Conservation (phyloP, 2,329 filamentous ascomycete genomes). For the Clonostachys rosea region DNA sequence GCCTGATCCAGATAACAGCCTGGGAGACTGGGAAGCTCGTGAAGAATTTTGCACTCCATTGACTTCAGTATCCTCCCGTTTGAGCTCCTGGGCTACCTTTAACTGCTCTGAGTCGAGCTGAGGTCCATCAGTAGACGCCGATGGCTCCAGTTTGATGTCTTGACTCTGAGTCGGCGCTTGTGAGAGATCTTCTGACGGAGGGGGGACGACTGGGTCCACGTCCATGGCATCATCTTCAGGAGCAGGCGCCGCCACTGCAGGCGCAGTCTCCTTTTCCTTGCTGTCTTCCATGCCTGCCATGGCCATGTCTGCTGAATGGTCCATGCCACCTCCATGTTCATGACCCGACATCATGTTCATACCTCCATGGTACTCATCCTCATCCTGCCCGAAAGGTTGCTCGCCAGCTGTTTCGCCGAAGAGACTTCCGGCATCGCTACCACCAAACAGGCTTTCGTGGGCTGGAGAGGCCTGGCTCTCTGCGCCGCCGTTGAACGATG, state of each 20-base stretch:
- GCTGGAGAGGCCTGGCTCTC: slow-evolving; percentile 64
- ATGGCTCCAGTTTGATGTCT: neutral
- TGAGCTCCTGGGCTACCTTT: neutral
- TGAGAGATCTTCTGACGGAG: too few relatives aligned
- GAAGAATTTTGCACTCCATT: neutral
- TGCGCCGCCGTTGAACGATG: slow-evolving; percentile 26
- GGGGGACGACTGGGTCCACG: slow-evolving; percentile 9
- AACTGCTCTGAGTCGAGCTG: neutral
- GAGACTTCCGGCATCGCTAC: slow-evolving; percentile 74
- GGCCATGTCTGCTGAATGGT: slow-evolving; percentile 36
- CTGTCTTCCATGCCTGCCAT: slow-evolving; percentile 25
- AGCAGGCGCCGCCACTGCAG: slow-evolving; percentile 15
- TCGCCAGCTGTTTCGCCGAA: slow-evolving; percentile 71
- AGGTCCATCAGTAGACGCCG: neutral
- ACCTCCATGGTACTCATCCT: slow-evolving; percentile 76
- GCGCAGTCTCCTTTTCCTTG: slow-evolving; percentile 13
- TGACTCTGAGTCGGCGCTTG: neutral
- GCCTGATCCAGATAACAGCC: neutral
- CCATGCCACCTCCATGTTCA: slow-evolving; percentile 32
- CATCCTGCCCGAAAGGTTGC: slow-evolving; percentile 71
- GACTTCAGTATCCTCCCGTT: neutral
- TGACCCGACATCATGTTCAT: slow-evolving; percentile 51
- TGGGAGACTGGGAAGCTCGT: neutral
- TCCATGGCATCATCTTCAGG: slow-evolving; percentile 18
- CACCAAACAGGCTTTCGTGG: slow-evolving; percentile 77